Evolutionary conservation across 2,329 filamentous ascomycete genomes (phyloP), one percentile per base, ranked within the genome.

Genomic region (Rutstroemia sp.): DNA sequence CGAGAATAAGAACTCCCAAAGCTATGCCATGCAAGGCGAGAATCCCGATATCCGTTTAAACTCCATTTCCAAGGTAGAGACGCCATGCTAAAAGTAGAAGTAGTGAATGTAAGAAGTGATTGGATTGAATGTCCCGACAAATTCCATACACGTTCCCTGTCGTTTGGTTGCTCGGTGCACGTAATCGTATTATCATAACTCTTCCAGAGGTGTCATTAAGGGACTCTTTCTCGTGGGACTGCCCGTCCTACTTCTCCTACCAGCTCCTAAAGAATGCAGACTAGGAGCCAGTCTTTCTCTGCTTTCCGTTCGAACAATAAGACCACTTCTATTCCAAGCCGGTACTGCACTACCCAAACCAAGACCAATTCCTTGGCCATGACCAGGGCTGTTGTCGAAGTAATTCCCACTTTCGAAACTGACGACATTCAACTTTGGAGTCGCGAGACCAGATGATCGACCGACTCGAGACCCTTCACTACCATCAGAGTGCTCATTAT

Each of bases 241-340:
- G 46, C 73, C 72, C 9, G 73, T 65, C 59, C 76, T 69, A 56
- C 71, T 72, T 59, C 68, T 74, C 70, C 81, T 71, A 23, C 81
- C 81, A 1, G 79, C 79, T 50, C 75, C 79, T 59, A 81, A 69
- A 72, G 79, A 76, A 57, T 79, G 77, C 23, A 78, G 62, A 8
- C 74, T 79, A 14, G 81, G 69, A 18, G 80, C 77, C 39, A 96
- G 72, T 57, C 89, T 79, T 68, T 97, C 94, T 53, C 90, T 79
- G 69, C 90, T 95, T 69, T 96, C 92, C 0, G 89, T 95, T 63
- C 92, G 77, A 2, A 90, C 81, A 54, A 89, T 85, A 61, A 96
- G 70, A 1, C 92, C 92, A 48, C 81, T 84, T 41, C 90, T 74
- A 62, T 85, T 81, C 66, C 86, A 77, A 5, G 77, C 77, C 21